Base-by-base conservation (phyloP, 2,329 filamentous ascomycete species). In the Alternaria metachromatica region DNA sequence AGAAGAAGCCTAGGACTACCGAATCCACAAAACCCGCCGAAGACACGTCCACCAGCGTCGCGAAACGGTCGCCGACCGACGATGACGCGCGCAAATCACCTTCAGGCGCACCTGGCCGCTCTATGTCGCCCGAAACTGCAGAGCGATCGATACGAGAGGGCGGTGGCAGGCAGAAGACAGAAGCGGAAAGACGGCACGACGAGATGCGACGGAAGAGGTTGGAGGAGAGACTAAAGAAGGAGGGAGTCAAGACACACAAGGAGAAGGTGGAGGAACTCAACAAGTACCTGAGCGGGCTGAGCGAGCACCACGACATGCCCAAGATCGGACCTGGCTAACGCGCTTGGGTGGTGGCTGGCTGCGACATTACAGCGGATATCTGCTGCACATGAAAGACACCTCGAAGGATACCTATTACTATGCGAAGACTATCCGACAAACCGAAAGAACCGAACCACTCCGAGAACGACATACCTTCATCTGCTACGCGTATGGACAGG, bases 191-290 rank as follows among this genome's bases (percentile, higher is more conserved):
- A 70, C 86, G 89, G 48, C 88, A 96, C 74, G 93, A 96, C 70
- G 95, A 98, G 82, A 86, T 88, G 72, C 88, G 91, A 79, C 87
- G 89, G 79, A 96, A 93, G 82, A 88, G 93, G 84, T 84, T 98
- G 73, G 89, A 96, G 72, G 91, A 97, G 74, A 86, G 93, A 66
- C 83, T 96, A 48, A 90, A 92, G 76, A 89, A 91, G 13, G 94
- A 97, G 78, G 90, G 96, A 15, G 88, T 95, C 70, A 98, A 97
- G 85, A 97, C 94, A 28, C 96, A 99, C 81, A 98, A 98, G 80
- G 92, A 99, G 83, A 89, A 93, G 11, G 95, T 99, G 46, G 94
- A 98, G 80, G 94, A 97, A 79, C 84, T 98, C 72, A 99, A 99
- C 79, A 93, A 92, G 67, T 97, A 98, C 79, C 84, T 99, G 37